A percentile compares a stretch with the other conserved stretches of the same genome.
Conservation (phyloP, 306 rosid genomes). For the Mimosa pudica region DNA sequence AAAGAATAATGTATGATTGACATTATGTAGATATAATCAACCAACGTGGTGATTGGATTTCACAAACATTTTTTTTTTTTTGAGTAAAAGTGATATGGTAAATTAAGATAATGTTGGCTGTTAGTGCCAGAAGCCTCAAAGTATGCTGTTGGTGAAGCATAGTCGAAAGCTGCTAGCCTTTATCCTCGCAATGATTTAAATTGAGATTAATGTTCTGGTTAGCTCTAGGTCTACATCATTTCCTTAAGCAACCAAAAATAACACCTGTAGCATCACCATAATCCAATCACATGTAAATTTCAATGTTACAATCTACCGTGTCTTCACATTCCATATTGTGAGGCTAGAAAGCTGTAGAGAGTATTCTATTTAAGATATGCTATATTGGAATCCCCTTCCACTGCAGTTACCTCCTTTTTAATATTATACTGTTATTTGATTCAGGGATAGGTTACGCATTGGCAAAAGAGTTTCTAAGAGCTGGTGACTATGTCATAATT, state of each 20-base stretch:
- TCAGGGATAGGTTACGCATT: constrained; percentile 88
- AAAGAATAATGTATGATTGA: not conserved
- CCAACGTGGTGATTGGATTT: not conserved
- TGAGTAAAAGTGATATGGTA: not conserved
- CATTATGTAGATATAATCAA: not conserved
- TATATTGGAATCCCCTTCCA: not conserved
- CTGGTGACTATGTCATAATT: constrained; percentile 78
- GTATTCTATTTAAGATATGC: not conserved
- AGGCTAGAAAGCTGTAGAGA: not conserved
- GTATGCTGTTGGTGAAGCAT: not conserved
- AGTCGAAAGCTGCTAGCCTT: not conserved
- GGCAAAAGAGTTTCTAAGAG: constrained; percentile 83
- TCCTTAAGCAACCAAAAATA: not conserved
- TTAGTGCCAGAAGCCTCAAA: not conserved
- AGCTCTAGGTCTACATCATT: not conserved
- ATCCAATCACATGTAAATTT: not conserved
- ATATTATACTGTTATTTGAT: constrained; percentile 21
- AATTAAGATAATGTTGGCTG: not conserved
- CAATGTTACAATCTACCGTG: not conserved
- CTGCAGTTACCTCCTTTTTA: not conserved
- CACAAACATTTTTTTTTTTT: not conserved
- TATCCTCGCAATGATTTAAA: not conserved
- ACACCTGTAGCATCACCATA: not conserved
- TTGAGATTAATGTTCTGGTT: not conserved
- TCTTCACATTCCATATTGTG: not conserved